A percentile compares a stretch with the other conserved stretches of the same genome.
Evolutionary conservation across 441 rosid genomes (phyloP).

Genomic region (Syzygium syzygioides): DNA sequence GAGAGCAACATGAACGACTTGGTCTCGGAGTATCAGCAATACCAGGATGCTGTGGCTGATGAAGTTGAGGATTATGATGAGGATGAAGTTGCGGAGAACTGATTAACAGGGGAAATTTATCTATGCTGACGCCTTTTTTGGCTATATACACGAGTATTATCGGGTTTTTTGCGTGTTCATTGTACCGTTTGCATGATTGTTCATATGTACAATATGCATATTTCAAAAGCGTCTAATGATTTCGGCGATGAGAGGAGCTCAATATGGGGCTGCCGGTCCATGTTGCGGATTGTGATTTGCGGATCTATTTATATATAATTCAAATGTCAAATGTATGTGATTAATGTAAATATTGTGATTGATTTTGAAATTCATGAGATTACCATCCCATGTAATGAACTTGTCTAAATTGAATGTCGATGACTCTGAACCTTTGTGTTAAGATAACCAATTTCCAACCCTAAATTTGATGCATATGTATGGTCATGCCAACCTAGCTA

Average conservation of each 20-base stretch:
- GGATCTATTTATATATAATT: background rate
- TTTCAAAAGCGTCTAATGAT: background rate
- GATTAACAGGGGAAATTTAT: background rate
- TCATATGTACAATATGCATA: background rate
- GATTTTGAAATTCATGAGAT: background rate
- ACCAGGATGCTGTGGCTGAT: slow-evolving; percentile 37
- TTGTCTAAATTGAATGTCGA: background rate
- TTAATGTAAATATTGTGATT: background rate
- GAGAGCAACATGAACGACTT: slow-evolving; percentile 47
- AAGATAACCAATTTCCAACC: background rate
- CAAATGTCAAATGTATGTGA: background rate
- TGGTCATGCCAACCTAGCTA: background rate
- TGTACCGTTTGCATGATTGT: background rate
- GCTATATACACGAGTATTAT: background rate
- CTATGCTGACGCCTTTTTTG: background rate
- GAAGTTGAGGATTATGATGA: slow-evolving; percentile 21
- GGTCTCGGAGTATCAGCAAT: slow-evolving; percentile 49
- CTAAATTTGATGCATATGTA: background rate
- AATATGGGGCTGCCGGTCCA: background rate
- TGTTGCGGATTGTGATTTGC: background rate
- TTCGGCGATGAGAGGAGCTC: background rate
- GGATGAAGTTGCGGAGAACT: slow-evolving; percentile 19
- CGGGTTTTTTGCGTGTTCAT: background rate
- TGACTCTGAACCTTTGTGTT: background rate
- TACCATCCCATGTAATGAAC: background rate